phyloP scores from a whole-genome alignment of 441 rosid genomes.

The Capsella rubella region DNA sequence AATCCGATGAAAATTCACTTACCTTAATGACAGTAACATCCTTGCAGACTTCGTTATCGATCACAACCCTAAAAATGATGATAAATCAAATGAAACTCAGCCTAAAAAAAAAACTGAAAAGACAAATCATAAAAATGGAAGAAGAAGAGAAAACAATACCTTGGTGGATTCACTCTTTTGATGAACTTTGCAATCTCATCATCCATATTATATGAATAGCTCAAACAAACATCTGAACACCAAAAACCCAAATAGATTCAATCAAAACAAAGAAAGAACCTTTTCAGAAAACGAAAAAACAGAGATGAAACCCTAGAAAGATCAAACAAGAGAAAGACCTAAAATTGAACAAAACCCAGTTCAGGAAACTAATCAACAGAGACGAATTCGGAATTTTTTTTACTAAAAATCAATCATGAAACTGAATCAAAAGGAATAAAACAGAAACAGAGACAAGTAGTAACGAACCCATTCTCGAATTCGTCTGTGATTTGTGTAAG shows the following conservation, averaged over 20 bases:
- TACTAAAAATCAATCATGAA: neutral
- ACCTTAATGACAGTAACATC: conserved; percentile 77
- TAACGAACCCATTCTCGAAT: conserved; percentile 40
- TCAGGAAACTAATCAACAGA: conserved; percentile 1
- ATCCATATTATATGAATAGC: conserved; percentile 53
- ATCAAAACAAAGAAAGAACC: neutral
- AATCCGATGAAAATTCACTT: conserved; percentile 7
- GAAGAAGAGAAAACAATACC: conserved; percentile 47
- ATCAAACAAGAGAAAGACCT: conserved; percentile 11
- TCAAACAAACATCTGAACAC: conserved; percentile 38
- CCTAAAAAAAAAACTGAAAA: neutral
- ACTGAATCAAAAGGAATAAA: neutral
- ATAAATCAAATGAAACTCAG: conserved; percentile 16
- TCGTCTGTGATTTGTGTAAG: neutral
- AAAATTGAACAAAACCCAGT: conserved; percentile 41
- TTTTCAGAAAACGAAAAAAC: neutral
- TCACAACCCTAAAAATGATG: conserved; percentile 62
- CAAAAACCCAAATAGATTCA: neutral
- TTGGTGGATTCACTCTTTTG: conserved; percentile 81
- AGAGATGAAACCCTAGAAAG: conserved; percentile 21
- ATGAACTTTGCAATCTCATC: conserved; percentile 82
- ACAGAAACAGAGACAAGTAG: conserved; percentile 7
- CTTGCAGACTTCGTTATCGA: conserved; percentile 79
- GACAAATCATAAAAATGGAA: neutral
- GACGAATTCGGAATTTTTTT: neutral